These are phyloP conservation scores for Exophiala lecanii-corni DNA, from an alignment of 2,329 filamentous ascomycete species.

Conservation along the genomic window DNA sequence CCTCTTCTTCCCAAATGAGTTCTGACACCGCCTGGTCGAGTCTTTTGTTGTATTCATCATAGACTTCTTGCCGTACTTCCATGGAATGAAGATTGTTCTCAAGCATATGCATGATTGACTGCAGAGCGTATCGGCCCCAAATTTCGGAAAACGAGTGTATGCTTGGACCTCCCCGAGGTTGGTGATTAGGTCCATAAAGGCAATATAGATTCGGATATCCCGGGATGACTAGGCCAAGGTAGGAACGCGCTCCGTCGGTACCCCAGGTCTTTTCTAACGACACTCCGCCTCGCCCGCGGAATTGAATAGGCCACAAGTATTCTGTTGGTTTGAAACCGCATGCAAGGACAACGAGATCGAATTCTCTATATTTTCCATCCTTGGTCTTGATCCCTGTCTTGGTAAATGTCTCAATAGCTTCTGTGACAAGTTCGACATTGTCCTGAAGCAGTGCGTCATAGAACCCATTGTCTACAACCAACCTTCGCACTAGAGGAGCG, in stretches of 20 bases:
- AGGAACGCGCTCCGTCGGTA: no score
- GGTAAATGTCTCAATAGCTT: background rate
- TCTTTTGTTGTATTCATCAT: no score
- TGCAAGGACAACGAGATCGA: background rate
- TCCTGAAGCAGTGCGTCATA: background rate
- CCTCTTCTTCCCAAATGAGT: no score
- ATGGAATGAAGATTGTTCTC: no score
- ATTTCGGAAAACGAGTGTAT: no score
- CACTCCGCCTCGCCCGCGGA: no score
- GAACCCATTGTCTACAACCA: background rate
- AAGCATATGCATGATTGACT: no score
- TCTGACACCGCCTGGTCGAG: no score
- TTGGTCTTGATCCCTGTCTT: background rate
- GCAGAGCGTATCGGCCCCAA: no score
- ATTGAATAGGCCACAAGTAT: background rate
- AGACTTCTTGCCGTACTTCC: no score
- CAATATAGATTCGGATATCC: background rate
- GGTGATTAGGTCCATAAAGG: conserved; percentile 4
- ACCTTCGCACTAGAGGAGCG: background rate
- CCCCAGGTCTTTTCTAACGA: background rate
- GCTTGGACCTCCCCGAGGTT: no score
- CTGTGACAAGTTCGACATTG: background rate
- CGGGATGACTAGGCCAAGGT: no score
- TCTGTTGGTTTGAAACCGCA: background rate
- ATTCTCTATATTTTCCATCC: background rate